phyloP scores from a whole-genome alignment of 2,329 filamentous ascomycete genomes.

The Curvularia sp. region DNA sequence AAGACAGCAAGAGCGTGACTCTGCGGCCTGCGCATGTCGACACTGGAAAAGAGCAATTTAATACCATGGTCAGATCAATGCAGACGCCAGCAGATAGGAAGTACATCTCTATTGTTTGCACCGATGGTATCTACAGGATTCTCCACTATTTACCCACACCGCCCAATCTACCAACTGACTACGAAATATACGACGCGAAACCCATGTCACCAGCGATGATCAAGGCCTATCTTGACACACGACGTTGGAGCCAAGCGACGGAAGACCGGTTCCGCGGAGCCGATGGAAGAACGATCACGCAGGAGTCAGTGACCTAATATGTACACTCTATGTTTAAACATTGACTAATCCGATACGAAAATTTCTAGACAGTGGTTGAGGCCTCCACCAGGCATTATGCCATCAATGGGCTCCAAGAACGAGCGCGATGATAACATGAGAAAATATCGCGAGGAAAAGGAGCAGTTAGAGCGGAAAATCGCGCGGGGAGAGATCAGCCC shows the following conservation, averaged over 20 bases:
- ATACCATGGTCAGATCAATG: neutral
- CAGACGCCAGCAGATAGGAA: neutral
- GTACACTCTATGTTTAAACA: neutral
- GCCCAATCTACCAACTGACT: slow-evolving; percentile 2
- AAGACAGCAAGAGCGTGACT: neutral
- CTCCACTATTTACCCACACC: slow-evolving; percentile 4
- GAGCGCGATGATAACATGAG: slow-evolving; percentile 6
- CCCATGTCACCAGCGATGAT: slow-evolving; percentile 10
- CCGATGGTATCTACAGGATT: slow-evolving; percentile 8
- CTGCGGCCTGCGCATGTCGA: neutral
- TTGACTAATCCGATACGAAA: neutral
- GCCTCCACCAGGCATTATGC: slow-evolving; percentile 4
- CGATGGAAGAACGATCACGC: slow-evolving; percentile 9
- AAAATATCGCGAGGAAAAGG: slow-evolving; percentile 2
- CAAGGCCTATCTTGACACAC: slow-evolving; percentile 9
- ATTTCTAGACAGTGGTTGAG: slow-evolving; percentile 6
- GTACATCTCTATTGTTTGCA: neutral
- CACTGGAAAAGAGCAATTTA: slow-evolving; percentile 1
- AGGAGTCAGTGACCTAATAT: slow-evolving; percentile 4
- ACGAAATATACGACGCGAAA: slow-evolving; percentile 9
- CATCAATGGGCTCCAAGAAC: slow-evolving; percentile 5
- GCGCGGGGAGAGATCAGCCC: slow-evolving; percentile 8
- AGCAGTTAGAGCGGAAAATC: slow-evolving; percentile 5
- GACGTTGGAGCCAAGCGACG: slow-evolving; percentile 6
- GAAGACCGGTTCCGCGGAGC: slow-evolving; percentile 6